These are phyloP conservation scores for Dunaliella primolecta DNA, from an alignment of 139 green algal genomes.

Conservation along the genomic window DNA sequence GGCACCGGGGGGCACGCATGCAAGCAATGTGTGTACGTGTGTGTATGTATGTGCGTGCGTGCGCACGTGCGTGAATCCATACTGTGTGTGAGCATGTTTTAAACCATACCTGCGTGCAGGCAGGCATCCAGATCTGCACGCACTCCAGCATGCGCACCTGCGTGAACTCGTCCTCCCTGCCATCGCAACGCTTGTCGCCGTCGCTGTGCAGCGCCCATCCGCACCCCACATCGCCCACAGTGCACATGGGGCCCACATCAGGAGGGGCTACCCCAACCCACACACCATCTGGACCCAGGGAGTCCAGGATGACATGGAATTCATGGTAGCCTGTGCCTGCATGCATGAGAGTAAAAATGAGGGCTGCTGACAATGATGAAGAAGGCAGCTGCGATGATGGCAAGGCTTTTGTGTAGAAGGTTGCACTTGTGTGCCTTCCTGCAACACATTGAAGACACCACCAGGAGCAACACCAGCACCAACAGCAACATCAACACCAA, in stretches of 20 bases:
- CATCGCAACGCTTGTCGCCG: slow-evolving; percentile 52
- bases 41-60: not conserved
- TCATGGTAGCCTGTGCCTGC: slow-evolving; percentile 43
- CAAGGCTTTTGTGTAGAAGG: no score
- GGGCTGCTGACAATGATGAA: not conserved
- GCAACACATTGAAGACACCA: no score
- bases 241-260: slow-evolving; percentile 36
- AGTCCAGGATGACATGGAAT: slow-evolving; percentile 65
- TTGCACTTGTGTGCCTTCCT: no score
- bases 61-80: not conserved
- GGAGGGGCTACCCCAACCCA: slow-evolving; percentile 56
- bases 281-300: slow-evolving; percentile 54
- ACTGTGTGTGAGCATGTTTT: no score
- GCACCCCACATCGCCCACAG: slow-evolving; percentile 46
- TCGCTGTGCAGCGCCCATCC: slow-evolving; percentile 62
- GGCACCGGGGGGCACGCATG: no score
- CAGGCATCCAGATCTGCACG: no score
- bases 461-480: not conserved
- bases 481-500: no score
- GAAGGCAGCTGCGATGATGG: not conserved
- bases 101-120: no score
- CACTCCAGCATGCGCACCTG: not conserved
- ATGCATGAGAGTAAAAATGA: no score
- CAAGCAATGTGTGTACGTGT: not conserved
- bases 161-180: slow-evolving; percentile 56